phyloP scores from a whole-genome alignment of 805 yeast genomes.

The Metschnikowia koreensis region DNA sequence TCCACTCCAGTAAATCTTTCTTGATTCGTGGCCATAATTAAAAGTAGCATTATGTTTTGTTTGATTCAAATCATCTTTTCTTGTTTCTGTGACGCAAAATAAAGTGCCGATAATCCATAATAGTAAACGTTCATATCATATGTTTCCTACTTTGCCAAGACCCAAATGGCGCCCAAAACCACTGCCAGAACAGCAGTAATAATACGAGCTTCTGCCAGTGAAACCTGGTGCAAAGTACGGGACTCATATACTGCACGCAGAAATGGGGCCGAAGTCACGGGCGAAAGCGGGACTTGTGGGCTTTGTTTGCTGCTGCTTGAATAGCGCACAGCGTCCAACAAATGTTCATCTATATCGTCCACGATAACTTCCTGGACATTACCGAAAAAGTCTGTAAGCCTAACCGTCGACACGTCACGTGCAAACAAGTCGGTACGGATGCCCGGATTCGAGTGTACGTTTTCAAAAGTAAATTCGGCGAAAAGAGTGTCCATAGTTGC shows the following conservation, averaged over 20 bases:
- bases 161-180: conserved; percentile 18
- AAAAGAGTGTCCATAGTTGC: conserved; percentile 80
- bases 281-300: background rate
- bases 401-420: conserved; percentile 64
- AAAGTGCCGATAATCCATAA: background rate
- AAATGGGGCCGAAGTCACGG: conserved; percentile 6
- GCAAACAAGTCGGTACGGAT: conserved; percentile 75
- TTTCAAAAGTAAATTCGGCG: conserved; percentile 77
- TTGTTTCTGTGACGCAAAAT: background rate
- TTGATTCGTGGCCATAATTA: too few species aligned
- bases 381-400: conserved; percentile 91
- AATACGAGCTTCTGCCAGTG: conserved; percentile 14
- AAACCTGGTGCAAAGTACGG: conserved; percentile 16
- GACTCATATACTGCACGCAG: conserved; percentile 8
- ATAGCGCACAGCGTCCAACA: conserved; percentile 23
- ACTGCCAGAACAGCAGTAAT: conserved; percentile 17
- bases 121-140: background rate
- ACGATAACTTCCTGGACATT: conserved; percentile 76
- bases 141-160: conserved; percentile 11
- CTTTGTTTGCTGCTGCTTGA: background rate
- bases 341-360: conserved; percentile 55
- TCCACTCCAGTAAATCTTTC: too few species aligned
- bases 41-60: too few species aligned
- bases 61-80: too few species aligned
- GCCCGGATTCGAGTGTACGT: conserved; percentile 93